Conservation (phyloP, 2,329 filamentous ascomycete genomes). For the Talaromyces sp. region DNA sequence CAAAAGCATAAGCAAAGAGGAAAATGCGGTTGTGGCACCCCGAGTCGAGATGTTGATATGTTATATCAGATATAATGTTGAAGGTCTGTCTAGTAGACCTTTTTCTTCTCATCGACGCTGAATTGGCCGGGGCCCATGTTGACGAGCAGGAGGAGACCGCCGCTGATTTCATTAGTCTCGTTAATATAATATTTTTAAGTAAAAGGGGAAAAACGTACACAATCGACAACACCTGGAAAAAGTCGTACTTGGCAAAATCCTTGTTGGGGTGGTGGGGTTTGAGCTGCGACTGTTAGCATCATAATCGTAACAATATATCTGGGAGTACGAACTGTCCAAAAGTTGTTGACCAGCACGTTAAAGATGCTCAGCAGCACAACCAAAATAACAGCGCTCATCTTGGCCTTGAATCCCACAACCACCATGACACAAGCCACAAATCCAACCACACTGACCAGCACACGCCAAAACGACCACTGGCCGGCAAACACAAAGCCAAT, state of each 20-base stretch:
- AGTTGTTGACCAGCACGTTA: conserved; percentile 98
- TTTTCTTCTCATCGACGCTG: conserved; percentile 99
- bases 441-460: conserved; percentile 77
- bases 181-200: conserved; percentile 7
- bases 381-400: conserved; percentile 93
- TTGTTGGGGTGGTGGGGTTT: conserved; percentile 98
- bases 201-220: conserved; percentile 53
- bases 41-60: too few relatives aligned
- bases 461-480: conserved; percentile 83
- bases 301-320: not conserved
- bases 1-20: not conserved
- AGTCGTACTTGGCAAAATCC: conserved; percentile 99
- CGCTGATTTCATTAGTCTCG: conserved; percentile 39
- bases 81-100: conserved; percentile 71
- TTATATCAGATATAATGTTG: not conserved
- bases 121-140: conserved; percentile 98
- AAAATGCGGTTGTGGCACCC: not conserved
- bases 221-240: conserved; percentile 99
- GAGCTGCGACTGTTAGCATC: conserved; percentile 51
- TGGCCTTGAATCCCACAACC: conserved; percentile 98
- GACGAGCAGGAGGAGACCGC: conserved; percentile 89
- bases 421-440: conserved; percentile 96
- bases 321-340: conserved; percentile 82
- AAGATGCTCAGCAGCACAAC: conserved; percentile 94
- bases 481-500: conserved; percentile 94